Percentiles rank a stretch among this genome's conserved stretches.
phyloP scores from a whole-genome alignment of 176 grass and related monocot species.

The Ampelocalamus luodianensis region DNA sequence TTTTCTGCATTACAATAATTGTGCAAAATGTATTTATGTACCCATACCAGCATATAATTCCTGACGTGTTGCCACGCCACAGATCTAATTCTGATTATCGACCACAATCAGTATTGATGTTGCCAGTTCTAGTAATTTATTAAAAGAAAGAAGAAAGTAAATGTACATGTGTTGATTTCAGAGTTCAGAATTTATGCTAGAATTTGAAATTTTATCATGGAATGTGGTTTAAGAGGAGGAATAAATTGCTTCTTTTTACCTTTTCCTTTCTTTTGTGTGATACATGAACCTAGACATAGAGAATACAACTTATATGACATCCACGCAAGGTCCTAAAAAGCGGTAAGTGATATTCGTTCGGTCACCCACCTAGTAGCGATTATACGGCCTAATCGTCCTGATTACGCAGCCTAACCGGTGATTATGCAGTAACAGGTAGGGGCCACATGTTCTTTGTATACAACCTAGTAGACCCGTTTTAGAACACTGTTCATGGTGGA shows the following conservation, averaged over 20 bases:
- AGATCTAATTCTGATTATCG: background rate
- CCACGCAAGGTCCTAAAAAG: background rate
- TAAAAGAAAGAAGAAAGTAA: background rate
- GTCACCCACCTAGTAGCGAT: too few relatives aligned
- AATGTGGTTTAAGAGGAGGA: background rate
- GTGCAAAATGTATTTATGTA: background rate
- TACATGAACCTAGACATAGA: background rate
- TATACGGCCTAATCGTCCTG: too few relatives aligned
- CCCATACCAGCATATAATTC: conserved; percentile 1
- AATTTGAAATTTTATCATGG: background rate
- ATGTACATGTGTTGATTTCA: background rate
- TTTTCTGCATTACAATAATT: conserved; percentile 8
- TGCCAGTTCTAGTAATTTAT: background rate
- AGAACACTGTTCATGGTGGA: too few relatives aligned
- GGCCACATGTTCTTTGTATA: too few relatives aligned
- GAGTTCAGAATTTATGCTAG: background rate
- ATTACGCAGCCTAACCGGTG: too few relatives aligned
- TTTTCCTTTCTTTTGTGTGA: background rate
- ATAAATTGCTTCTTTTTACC: background rate
- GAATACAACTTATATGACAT: background rate
- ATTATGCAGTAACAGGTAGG: too few relatives aligned
- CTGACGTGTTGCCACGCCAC: background rate
- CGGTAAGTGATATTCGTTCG: too few relatives aligned
- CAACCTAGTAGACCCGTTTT: too few relatives aligned
- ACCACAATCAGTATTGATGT: conserved; percentile 1